Conservation (phyloP, 257 asterid genomes). For the Jasminum sambac region DNA sequence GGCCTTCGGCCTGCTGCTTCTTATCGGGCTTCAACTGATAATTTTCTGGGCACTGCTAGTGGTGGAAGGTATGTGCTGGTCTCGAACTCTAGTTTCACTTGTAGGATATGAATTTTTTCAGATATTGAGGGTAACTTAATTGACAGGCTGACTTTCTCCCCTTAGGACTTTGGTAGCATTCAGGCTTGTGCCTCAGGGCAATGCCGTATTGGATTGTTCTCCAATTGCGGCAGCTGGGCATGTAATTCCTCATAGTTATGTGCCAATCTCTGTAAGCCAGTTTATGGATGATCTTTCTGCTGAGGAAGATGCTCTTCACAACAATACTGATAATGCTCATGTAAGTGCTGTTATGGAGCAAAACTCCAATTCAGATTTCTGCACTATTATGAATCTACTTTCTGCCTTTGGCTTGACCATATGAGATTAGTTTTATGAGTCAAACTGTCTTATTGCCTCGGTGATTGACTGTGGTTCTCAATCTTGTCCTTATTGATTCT, state of each 20-base stretch:
- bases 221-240: constrained; percentile 93
- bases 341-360: constrained; percentile 48
- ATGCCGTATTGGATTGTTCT: constrained; percentile 84
- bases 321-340: constrained; percentile 54
- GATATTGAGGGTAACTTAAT: constrained; percentile 16
- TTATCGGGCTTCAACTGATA: constrained; percentile 56
- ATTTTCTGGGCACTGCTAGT: constrained; percentile 37
- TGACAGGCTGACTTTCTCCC: constrained; percentile 33
- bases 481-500: not conserved
- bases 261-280: constrained; percentile 87
- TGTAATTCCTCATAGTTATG: constrained; percentile 79
- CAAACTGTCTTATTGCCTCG: not conserved
- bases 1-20: constrained; percentile 86
- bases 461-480: constrained; percentile 8
- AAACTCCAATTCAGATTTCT: constrained; percentile 14
- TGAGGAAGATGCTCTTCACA: constrained; percentile 66
- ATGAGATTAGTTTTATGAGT: not conserved
- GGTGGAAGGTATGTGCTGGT: constrained; percentile 66
- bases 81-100: constrained; percentile 14
- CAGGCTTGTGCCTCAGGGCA: constrained; percentile 94
- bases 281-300: constrained; percentile 92
- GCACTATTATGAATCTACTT: not conserved
- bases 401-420: constrained; percentile 7
- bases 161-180: constrained; percentile 87
- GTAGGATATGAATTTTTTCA: constrained; percentile 24